Conservation (phyloP, 208 protist species). For the Novymonas esmeraldas region DNA sequence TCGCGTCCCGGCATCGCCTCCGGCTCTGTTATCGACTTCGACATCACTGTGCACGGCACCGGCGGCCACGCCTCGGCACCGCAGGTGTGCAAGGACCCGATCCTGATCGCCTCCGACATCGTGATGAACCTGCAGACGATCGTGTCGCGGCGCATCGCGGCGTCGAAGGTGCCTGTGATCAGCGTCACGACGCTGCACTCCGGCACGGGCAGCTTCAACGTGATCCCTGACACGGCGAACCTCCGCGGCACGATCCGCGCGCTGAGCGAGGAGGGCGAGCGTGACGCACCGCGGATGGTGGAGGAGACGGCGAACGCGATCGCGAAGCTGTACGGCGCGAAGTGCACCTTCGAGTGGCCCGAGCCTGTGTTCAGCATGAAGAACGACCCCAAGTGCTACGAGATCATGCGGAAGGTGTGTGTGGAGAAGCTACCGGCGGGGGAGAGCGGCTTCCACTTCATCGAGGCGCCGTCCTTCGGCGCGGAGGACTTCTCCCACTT, state of each 20-base stretch:
- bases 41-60: conserved; percentile 59
- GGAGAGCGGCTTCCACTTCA: conserved; percentile 40
- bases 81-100: conserved; percentile 60
- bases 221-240: conserved; percentile 59
- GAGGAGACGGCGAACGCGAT: conserved; percentile 60
- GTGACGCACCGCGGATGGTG: conserved; percentile 40
- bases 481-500: conserved; percentile 75
- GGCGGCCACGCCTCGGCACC: conserved; percentile 60
- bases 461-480: conserved; percentile 44
- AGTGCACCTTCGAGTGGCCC: conserved; percentile 26
- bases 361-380: conserved; percentile 57
- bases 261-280: conserved; percentile 46
- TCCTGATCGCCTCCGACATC: conserved; percentile 50
- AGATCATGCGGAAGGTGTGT: conserved; percentile 42
- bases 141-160: conserved; percentile 55
- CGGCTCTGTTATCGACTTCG: conserved; percentile 60
- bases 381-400: conserved; percentile 55
- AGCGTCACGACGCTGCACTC: conserved; percentile 53
- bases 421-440: conserved; percentile 42
- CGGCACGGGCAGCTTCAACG: conserved; percentile 64
- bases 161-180: conserved; percentile 48
- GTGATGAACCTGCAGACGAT: conserved; percentile 58
- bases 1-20: conserved; percentile 41
- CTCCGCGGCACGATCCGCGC: conserved; percentile 55
- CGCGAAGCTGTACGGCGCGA: conserved; percentile 51